Evolutionary conservation across 1,284 basidiomycete species (phyloP).

Genomic region (Megacollybia platyphylla): DNA sequence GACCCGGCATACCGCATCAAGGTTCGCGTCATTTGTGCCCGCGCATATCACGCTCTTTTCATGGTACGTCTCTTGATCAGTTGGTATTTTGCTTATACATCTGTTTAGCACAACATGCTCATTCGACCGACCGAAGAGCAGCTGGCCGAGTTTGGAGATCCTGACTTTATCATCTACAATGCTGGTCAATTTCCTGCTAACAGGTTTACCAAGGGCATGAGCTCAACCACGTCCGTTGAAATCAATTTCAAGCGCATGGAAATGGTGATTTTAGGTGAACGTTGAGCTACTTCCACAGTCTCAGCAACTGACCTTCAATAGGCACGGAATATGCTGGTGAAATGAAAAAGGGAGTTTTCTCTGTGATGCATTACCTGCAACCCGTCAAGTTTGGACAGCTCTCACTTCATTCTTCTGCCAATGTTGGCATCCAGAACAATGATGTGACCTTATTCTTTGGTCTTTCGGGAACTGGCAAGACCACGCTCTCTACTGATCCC

Average conservation of each 20-base stretch:
- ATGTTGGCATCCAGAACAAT: conserved; percentile 80
- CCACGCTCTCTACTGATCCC: conserved; percentile 90
- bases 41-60: conserved; percentile 99
- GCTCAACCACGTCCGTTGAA: conserved; percentile 96
- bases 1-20: conserved; percentile 99
- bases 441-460: conserved; percentile 99
- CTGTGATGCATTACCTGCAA: conserved; percentile 99
- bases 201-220: conserved; percentile 99
- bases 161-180: conserved; percentile 99
- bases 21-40: conserved; percentile 96
- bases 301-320: too few species aligned
- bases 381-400: conserved; percentile 98
- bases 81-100: conserved; percentile 5
- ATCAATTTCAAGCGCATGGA: conserved; percentile 99
- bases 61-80: conserved; percentile 57
- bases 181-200: conserved; percentile 99
- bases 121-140: conserved; percentile 96
- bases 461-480: conserved; percentile 97
- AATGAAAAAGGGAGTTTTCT: conserved; percentile 99
- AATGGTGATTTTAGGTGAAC: conserved; percentile 93
- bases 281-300: too few species aligned
- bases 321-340: conserved; percentile 96
- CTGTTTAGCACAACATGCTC: conserved; percentile 87
- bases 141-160: conserved; percentile 91
- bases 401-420: conserved; percentile 98